A percentile compares a stretch with the other conserved stretches of the same genome.
phyloP scores from a whole-genome alignment of 768 basidiomycete genomes.

The Macrolepiota fuliginosa region DNA sequence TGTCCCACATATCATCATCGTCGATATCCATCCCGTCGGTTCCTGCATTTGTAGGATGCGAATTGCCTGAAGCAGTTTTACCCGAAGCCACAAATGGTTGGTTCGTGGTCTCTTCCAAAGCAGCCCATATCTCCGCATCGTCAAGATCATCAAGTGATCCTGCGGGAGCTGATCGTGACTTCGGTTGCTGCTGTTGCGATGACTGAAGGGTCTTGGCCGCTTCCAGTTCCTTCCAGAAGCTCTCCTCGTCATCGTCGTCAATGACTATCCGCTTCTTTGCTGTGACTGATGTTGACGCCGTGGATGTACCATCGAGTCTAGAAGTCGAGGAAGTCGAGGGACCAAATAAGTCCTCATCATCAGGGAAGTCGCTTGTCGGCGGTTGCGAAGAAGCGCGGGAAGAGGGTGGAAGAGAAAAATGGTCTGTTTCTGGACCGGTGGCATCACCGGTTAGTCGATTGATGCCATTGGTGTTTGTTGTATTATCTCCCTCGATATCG shows the following conservation, averaged over 20 bases:
- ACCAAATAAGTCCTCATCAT: slow-evolving; percentile 16
- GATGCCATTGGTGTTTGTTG: slow-evolving; percentile 14
- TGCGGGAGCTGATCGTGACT: slow-evolving; percentile 11
- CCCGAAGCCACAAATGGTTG: slow-evolving; percentile 21
- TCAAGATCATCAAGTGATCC: slow-evolving; percentile 22
- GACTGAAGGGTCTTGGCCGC: slow-evolving; percentile 33
- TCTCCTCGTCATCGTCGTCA: slow-evolving; percentile 47
- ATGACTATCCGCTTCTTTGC: slow-evolving; percentile 7
- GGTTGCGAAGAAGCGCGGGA: slow-evolving; percentile 19
- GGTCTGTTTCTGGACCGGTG: not conserved
- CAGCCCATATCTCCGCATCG: slow-evolving; percentile 25
- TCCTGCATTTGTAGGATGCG: slow-evolving; percentile 27
- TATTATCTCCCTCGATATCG: slow-evolving; percentile 17
- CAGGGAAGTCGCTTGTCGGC: slow-evolving; percentile 19
- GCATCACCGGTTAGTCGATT: not conserved
- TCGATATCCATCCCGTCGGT: slow-evolving; percentile 10
- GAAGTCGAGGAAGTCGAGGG: slow-evolving; percentile 12
- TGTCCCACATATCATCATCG: slow-evolving; percentile 76
- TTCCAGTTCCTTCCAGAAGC: slow-evolving; percentile 67
- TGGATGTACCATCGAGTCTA: not conserved
- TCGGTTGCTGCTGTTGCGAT: slow-evolving; percentile 11
- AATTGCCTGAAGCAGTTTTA: slow-evolving; percentile 6
- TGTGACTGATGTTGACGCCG: not conserved
- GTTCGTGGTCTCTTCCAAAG: slow-evolving; percentile 15
- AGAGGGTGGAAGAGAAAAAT: slow-evolving; percentile 15